These are phyloP conservation scores for Spergularia bocconei DNA, from an alignment of 148 eudicot genomes.

Conservation along the genomic window DNA sequence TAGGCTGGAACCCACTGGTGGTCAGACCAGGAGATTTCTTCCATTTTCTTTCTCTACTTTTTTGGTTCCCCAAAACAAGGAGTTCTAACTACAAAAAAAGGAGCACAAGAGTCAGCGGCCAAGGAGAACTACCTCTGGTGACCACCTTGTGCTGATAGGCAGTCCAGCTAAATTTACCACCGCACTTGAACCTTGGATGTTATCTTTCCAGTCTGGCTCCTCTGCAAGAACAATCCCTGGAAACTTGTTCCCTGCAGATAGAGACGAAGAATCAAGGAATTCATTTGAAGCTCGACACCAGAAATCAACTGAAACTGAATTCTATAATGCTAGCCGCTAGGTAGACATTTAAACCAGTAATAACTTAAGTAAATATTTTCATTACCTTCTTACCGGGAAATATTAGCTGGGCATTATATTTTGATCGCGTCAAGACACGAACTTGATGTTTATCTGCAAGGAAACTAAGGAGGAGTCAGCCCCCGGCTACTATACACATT, in stretches of 20 bases:
- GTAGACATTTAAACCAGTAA: slow-evolving; percentile 7
- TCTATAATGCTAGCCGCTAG: not conserved
- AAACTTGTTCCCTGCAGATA: slow-evolving; percentile 58
- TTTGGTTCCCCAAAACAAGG: not conserved
- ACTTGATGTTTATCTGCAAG: slow-evolving; percentile 73
- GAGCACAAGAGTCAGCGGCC: not conserved
- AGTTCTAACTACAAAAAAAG: not conserved
- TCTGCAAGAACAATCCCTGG: slow-evolving; percentile 90
- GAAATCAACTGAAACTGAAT: not conserved
- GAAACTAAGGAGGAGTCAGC: slow-evolving; percentile 12
- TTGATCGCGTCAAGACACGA: slow-evolving; percentile 82
- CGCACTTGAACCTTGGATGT: slow-evolving; percentile 83
- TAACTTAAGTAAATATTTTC: slow-evolving; percentile 11
- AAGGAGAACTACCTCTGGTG: slow-evolving; percentile 65
- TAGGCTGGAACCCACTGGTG: not conserved
- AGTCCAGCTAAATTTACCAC: slow-evolving; percentile 93
- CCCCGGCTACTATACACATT: not conserved
- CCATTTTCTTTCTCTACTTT: not conserved
- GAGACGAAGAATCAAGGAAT: slow-evolving; percentile 10
- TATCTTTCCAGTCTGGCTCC: slow-evolving; percentile 79
- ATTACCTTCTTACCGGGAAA: slow-evolving; percentile 99
- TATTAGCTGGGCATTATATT: slow-evolving; percentile 66
- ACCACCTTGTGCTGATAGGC: slow-evolving; percentile 99
- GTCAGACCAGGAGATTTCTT: not conserved
- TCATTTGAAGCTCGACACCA: slow-evolving; percentile 1